Percentiles rank a stretch among this genome's conserved stretches.
These are phyloP conservation scores for Trypanosoma lewisi DNA, from an alignment of 208 protist genomes.

Conservation along the genomic window DNA sequence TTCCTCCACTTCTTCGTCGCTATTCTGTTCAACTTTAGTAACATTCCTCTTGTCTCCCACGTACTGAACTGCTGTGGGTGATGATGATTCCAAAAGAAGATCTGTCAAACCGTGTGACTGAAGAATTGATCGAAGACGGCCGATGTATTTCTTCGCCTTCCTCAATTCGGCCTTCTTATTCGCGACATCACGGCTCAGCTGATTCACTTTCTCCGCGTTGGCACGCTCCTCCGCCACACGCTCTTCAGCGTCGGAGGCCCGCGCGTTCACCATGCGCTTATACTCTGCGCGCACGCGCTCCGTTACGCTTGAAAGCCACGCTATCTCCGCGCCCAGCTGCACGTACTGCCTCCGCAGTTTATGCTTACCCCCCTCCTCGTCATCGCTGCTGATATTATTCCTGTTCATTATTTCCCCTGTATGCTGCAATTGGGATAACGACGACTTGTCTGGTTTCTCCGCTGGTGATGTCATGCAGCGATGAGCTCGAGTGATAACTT, in stretches of 20 bases:
- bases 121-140: conserved; percentile 4
- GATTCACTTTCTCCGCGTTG: not conserved
- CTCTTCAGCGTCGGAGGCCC: not conserved
- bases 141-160: not conserved
- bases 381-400: not conserved
- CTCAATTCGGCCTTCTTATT: not conserved
- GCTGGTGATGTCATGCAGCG: no score
- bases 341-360: conserved; percentile 14
- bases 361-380: no score
- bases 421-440: not conserved
- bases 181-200: not conserved
- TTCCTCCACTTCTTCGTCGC: not conserved
- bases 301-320: conserved; percentile 13
- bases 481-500: no score
- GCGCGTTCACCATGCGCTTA: not conserved
- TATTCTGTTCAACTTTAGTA: not conserved
- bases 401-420: not conserved
- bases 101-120: not conserved
- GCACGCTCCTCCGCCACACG: not conserved
- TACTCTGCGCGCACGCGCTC: not conserved
- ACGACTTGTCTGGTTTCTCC: no score
- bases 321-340: conserved; percentile 12
- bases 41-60: not conserved
- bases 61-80: not conserved
- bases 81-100: not conserved